Evolutionary conservation across 805 yeast genomes (phyloP).

Genomic region (Suhomyces vadensis): DNA sequence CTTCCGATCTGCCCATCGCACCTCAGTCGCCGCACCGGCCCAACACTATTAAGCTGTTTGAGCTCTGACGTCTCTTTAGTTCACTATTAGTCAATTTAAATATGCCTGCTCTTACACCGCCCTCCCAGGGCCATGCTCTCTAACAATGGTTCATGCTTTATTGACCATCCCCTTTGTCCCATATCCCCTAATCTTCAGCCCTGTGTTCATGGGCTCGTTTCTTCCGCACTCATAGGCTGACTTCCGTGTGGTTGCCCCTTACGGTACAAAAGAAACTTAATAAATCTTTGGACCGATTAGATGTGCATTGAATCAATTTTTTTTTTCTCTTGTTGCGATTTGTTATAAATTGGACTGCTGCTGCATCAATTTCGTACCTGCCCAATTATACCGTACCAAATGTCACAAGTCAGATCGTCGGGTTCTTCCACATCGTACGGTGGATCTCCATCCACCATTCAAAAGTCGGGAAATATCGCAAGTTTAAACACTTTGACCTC

Average conservation of each 20-base stretch:
- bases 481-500: slow-evolving; percentile 10
- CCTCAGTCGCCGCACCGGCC: no score
- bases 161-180: no score
- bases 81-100: no score
- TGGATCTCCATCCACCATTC: slow-evolving; percentile 9
- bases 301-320: not conserved
- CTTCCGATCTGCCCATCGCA: no score
- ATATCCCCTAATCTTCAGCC: no score
- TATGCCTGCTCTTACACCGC: no score
- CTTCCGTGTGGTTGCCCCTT: slow-evolving; percentile 3
- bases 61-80: no score
- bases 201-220: no score
- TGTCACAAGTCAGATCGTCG: slow-evolving; percentile 12
- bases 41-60: no score
- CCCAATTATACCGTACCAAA: slow-evolving; percentile 1
- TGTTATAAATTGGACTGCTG: not conserved
- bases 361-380: not conserved
- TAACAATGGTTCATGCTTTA: no score
- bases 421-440: slow-evolving; percentile 9
- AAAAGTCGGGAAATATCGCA: slow-evolving; percentile 16
- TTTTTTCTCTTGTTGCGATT: not conserved
- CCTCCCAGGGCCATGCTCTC: no score
- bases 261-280: not conserved
- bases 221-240: slow-evolving; percentile 4
- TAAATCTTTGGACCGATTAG: not conserved